A percentile compares a stretch with the other conserved stretches of the same genome.
Evolutionary conservation across 495 filamentous ascomycete species (phyloP).

Genomic region (Cairneyella variabilis): DNA sequence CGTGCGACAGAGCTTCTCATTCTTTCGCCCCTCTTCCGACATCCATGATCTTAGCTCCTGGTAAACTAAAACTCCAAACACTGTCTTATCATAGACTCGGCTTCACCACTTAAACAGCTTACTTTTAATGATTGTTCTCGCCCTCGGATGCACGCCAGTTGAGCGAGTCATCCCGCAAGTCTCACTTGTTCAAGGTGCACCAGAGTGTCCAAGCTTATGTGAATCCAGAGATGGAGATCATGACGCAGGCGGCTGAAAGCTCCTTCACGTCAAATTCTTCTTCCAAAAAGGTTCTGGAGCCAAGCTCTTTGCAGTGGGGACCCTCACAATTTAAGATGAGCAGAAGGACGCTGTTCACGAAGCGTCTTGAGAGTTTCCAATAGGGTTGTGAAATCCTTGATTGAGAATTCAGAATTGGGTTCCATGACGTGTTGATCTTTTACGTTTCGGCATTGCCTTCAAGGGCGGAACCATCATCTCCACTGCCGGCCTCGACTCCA

Average conservation of each 20-base stretch:
- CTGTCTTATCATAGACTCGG: neutral
- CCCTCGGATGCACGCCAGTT: neutral
- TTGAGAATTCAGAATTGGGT: too few relatives aligned
- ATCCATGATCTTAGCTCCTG: too few relatives aligned
- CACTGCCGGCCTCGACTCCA: neutral
- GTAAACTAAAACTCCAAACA: neutral
- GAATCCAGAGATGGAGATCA: neutral
- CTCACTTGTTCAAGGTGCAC: neutral
- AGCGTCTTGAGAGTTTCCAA: neutral
- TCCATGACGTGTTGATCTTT: neutral
- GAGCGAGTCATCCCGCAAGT: neutral
- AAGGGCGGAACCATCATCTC: neutral
- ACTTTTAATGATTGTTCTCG: too few relatives aligned
- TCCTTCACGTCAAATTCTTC: too few relatives aligned
- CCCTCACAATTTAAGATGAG: neutral
- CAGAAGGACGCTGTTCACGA: neutral
- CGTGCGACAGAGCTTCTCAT: too few relatives aligned
- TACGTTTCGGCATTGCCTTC: too few relatives aligned
- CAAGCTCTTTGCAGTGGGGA: neutral
- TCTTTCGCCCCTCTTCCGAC: too few relatives aligned
- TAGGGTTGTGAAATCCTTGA: too few relatives aligned
- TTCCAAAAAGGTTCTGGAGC: neutral
- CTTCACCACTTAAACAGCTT: neutral
- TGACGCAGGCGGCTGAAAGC: conserved; percentile 15
- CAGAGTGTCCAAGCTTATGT: conserved; percentile 11